phyloP scores from a whole-genome alignment of 1,139 yeast species.

The Geotrichum macrosporum region DNA sequence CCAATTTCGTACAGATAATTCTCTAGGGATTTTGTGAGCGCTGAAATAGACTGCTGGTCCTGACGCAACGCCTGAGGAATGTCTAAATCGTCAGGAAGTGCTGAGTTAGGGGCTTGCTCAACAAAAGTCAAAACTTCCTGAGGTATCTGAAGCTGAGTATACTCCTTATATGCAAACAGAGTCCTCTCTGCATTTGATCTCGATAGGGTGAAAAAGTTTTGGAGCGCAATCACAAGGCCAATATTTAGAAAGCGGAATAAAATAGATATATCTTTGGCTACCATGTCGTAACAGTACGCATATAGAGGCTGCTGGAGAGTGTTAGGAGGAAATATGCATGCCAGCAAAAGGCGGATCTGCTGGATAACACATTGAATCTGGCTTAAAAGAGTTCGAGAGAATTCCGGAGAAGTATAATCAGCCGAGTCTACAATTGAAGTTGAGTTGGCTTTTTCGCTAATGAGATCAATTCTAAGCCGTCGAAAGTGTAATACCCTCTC shows the following conservation, averaged over 20 bases:
- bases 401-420: constrained; percentile 16
- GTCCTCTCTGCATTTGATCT: constrained; percentile 31
- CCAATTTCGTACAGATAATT: constrained; percentile 25
- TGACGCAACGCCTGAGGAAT: constrained; percentile 28
- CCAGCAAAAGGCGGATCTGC: constrained; percentile 28
- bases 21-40: constrained; percentile 28
- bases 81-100: constrained; percentile 23
- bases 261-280: constrained; percentile 29
- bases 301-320: constrained; percentile 25
- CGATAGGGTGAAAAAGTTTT: constrained; percentile 27
- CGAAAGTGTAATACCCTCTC: constrained; percentile 27
- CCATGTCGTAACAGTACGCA: constrained; percentile 25
- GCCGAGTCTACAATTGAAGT: constrained; percentile 25
- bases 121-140: constrained; percentile 27
- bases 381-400: constrained; percentile 25
- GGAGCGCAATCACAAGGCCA: constrained; percentile 28
- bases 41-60: constrained; percentile 21
- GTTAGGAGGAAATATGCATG: constrained; percentile 27
- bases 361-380: constrained; percentile 27
- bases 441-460: constrained; percentile 26
- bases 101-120: constrained; percentile 25
- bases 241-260: constrained; percentile 28
- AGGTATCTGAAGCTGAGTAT: constrained; percentile 30
- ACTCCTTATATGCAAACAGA: constrained; percentile 30
- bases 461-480: constrained; percentile 26